Evolutionary conservation across 768 basidiomycete species (phyloP).

Genomic region (Mycena indigotica): DNA sequence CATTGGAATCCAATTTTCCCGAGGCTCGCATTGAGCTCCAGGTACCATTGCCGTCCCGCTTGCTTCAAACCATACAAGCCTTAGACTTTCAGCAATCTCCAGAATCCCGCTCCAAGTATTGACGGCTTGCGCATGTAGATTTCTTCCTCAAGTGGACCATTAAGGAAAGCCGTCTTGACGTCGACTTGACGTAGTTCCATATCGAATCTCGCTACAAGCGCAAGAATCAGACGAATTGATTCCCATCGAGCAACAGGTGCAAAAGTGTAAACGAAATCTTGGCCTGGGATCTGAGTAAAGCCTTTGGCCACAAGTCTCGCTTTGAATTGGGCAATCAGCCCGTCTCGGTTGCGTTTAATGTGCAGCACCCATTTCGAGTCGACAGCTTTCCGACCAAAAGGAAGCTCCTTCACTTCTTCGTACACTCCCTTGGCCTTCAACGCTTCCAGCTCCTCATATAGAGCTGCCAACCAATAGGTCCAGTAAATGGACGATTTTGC

Average conservation of each 20-base stretch:
- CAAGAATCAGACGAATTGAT: conserved; percentile 22
- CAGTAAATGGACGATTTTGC: conserved; percentile 26
- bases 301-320: too few species aligned
- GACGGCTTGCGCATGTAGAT: conserved; percentile 39
- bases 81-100: background rate
- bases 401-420: conserved; percentile 19
- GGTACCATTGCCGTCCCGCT: conserved; percentile 1
- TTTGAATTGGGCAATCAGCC: conserved; percentile 11
- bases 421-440: conserved; percentile 22
- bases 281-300: conserved; percentile 32
- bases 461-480: conserved; percentile 12
- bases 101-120: conserved; percentile 16
- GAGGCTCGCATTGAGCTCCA: too few species aligned
- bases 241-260: too few species aligned
- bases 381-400: conserved; percentile 18
- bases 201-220: conserved; percentile 27
- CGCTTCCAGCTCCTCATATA: conserved; percentile 27
- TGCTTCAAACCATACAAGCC: conserved; percentile 8
- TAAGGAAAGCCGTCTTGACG: conserved; percentile 40
- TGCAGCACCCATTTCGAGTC: conserved; percentile 13
- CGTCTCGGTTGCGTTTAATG: conserved; percentile 11
- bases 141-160: conserved; percentile 25
- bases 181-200: conserved; percentile 32
- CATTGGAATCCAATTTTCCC: too few species aligned
- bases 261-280: conserved; percentile 29